phyloP scores from a whole-genome alignment of 768 basidiomycete species.

The Termitomyces sp. region DNA sequence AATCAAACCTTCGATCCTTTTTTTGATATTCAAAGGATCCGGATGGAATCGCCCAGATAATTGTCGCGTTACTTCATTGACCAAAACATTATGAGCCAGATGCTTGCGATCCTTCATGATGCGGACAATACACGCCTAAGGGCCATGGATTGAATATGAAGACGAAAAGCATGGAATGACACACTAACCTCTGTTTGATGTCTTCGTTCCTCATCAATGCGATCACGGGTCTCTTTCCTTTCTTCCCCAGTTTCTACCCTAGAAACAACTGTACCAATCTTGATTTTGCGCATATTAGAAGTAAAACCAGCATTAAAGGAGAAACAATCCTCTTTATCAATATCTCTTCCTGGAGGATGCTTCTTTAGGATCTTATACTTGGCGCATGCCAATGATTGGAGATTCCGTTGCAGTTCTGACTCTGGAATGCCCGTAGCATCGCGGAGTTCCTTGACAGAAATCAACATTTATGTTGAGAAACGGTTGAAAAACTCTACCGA shows the following conservation, averaged over 20 bases:
- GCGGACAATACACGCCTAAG: slow-evolving; percentile 93
- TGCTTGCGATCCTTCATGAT: slow-evolving; percentile 96
- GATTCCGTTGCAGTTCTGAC: slow-evolving; percentile 77
- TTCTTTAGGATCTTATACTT: slow-evolving; percentile 92
- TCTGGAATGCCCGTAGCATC: slow-evolving; percentile 69
- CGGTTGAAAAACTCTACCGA: slow-evolving; percentile 37
- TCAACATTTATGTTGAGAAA: not conserved
- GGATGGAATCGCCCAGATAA: slow-evolving; percentile 82
- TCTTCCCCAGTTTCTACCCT: slow-evolving; percentile 86
- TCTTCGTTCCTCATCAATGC: slow-evolving; percentile 87
- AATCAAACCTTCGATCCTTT: slow-evolving; percentile 86
- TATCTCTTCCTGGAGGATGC: slow-evolving; percentile 81
- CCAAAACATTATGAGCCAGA: slow-evolving; percentile 81
- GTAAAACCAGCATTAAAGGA: slow-evolving; percentile 85
- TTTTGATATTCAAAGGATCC: slow-evolving; percentile 84
- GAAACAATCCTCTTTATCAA: slow-evolving; percentile 72
- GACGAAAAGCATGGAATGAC: slow-evolving; percentile 14
- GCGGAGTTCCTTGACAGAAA: slow-evolving; percentile 69
- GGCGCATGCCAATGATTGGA: slow-evolving; percentile 94
- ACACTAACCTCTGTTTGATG: slow-evolving; percentile 77
- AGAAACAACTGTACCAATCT: slow-evolving; percentile 84
- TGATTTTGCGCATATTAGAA: slow-evolving; percentile 81
- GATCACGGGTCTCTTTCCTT: slow-evolving; percentile 82
- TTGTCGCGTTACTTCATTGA: slow-evolving; percentile 88
- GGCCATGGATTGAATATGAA: not conserved